Percentiles rank a stretch among this genome's conserved stretches.
phyloP scores from a whole-genome alignment of 371 early-diverging fungal species.

The Fennellomyces sp. region DNA sequence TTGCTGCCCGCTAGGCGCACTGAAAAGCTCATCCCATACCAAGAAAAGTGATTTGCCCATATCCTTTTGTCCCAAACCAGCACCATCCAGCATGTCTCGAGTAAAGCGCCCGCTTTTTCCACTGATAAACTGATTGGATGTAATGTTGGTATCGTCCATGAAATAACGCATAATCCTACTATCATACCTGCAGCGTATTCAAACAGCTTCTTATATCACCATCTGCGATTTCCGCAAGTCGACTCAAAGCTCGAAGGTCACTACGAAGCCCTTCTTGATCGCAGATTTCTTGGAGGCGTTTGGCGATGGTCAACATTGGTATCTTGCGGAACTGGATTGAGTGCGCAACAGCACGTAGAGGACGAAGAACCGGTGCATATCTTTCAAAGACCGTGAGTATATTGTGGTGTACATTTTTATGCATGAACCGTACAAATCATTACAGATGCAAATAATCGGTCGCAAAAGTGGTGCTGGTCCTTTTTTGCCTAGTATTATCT shows the following conservation, averaged over 20 bases:
- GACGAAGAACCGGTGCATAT: slow-evolving; percentile 88
- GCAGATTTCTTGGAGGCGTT: slow-evolving; percentile 83
- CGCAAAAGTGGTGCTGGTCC: slow-evolving; percentile 62
- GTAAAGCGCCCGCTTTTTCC: slow-evolving; percentile 50
- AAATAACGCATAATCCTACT: not conserved
- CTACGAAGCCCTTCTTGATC: slow-evolving; percentile 72
- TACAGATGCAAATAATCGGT: slow-evolving; percentile 98
- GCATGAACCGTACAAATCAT: slow-evolving; percentile 73
- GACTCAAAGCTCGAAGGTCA: slow-evolving; percentile 77
- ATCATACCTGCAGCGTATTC: slow-evolving; percentile 85
- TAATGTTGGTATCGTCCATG: not conserved
- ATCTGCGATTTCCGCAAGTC: slow-evolving; percentile 76
- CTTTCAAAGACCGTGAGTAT: too few relatives aligned
- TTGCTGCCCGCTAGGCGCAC: slow-evolving; percentile 32
- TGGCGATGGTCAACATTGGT: slow-evolving; percentile 68
- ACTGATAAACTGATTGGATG: slow-evolving; percentile 36
- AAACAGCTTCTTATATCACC: slow-evolving; percentile 89
- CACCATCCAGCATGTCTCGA: slow-evolving; percentile 55
- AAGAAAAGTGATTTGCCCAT: slow-evolving; percentile 73
- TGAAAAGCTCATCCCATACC: slow-evolving; percentile 84
- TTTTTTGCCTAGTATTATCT: slow-evolving; percentile 23
- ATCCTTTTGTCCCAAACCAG: slow-evolving; percentile 82
- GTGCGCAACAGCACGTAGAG: slow-evolving; percentile 80
- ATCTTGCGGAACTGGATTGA: slow-evolving; percentile 70
- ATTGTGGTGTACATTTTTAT: slow-evolving; percentile 80